Evolutionary conservation across 1,139 yeast species (phyloP).

Genomic region (Geotrichum bryndzae): DNA sequence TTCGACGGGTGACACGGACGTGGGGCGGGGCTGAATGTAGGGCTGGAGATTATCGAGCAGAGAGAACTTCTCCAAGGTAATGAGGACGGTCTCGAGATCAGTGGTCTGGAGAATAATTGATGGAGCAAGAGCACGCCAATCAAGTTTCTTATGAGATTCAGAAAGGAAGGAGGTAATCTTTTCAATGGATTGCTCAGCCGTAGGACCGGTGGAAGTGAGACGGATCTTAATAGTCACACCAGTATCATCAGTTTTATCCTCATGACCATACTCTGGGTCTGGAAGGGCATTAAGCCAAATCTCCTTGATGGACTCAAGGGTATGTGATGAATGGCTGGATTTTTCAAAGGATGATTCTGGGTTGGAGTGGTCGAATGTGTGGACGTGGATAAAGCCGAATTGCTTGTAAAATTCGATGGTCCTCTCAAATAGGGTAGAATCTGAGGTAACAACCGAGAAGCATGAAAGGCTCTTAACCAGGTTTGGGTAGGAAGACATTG

Average conservation of each 20-base stretch:
- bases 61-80: slow-evolving; percentile 13
- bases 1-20: slow-evolving; percentile 35
- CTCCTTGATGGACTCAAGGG: slow-evolving; percentile 26
- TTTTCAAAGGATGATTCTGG: slow-evolving; percentile 24
- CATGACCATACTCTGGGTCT: slow-evolving; percentile 5
- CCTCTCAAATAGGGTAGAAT: slow-evolving; percentile 40
- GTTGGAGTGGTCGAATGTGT: slow-evolving; percentile 36
- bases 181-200: slow-evolving; percentile 20
- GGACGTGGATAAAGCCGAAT: slow-evolving; percentile 53
- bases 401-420: slow-evolving; percentile 49
- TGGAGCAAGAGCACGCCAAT: slow-evolving; percentile 37
- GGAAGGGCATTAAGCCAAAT: slow-evolving; percentile 30
- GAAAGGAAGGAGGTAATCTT: slow-evolving; percentile 8
- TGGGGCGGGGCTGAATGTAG: slow-evolving; percentile 33
- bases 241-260: slow-evolving; percentile 30
- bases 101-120: slow-evolving; percentile 33
- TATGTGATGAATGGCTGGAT: slow-evolving; percentile 27
- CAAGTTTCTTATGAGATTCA: slow-evolving; percentile 21
- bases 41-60: slow-evolving; percentile 17
- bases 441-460: slow-evolving; percentile 54
- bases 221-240: slow-evolving; percentile 34
- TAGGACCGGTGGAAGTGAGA: slow-evolving; percentile 26
- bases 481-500: slow-evolving; percentile 5
- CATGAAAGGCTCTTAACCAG: slow-evolving; percentile 37
- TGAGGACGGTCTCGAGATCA: slow-evolving; percentile 23